Percentiles rank a stretch among this genome's conserved stretches.
phyloP scores from a whole-genome alignment of 2,329 filamentous ascomycete genomes.

The Onygenales sp. region DNA sequence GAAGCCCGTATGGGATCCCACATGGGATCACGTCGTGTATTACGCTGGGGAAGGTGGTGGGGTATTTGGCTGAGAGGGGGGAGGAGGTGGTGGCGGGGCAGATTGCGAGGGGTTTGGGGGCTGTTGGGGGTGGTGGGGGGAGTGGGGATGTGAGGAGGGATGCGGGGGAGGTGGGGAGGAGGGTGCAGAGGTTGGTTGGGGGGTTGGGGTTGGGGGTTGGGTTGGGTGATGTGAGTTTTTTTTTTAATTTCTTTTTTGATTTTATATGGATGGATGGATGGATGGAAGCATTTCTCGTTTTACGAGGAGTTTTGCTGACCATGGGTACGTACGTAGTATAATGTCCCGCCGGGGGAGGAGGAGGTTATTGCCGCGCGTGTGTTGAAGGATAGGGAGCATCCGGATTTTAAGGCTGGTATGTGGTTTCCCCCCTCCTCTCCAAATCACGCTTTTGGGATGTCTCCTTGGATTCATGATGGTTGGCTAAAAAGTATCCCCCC shows the following conservation, averaged over 20 bases:
- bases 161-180: neutral
- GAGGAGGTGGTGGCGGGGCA: slow-evolving; percentile 7
- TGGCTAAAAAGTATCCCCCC: neutral
- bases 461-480: neutral
- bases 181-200: slow-evolving; percentile 3
- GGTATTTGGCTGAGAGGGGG: slow-evolving; percentile 3
- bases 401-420: slow-evolving; percentile 7
- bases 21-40: slow-evolving; percentile 13
- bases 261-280: neutral
- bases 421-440: neutral
- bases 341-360: slow-evolving; percentile 6
- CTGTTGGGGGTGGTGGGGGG: slow-evolving; percentile 5
- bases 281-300: too few relatives aligned
- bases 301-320: neutral
- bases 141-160: slow-evolving; percentile 12
- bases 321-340: slow-evolving; percentile 5
- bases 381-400: slow-evolving; percentile 5
- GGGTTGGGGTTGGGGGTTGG: slow-evolving; percentile 1
- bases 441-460: neutral
- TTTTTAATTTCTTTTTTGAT: neutral
- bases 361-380: slow-evolving; percentile 9
- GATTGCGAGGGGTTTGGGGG: slow-evolving; percentile 17
- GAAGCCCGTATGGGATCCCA: slow-evolving; percentile 9
- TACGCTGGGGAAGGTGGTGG: slow-evolving; percentile 7
- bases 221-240: slow-evolving; percentile 6